phyloP scores from a whole-genome alignment of 2,329 filamentous ascomycete genomes.

The Penicillium sp. region DNA sequence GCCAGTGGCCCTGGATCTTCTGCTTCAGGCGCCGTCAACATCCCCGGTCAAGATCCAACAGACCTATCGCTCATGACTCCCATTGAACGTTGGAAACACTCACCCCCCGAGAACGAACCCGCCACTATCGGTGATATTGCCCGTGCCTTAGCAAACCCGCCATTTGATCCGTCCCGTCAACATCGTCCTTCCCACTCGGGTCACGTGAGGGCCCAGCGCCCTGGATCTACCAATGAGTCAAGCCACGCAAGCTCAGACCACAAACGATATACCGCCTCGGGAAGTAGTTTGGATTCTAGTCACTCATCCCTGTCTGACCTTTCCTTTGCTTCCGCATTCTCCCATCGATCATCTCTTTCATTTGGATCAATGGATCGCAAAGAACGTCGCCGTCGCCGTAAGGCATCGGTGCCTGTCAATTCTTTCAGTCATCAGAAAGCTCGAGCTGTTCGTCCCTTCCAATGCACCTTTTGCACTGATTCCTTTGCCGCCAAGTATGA shows the following conservation, averaged over 20 bases:
- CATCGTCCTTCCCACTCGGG: constrained; percentile 29
- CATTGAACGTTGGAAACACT: constrained; percentile 69
- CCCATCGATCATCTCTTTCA: constrained; percentile 57
- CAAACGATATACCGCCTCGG: constrained; percentile 53
- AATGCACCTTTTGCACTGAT: constrained; percentile 61
- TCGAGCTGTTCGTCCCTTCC: constrained; percentile 50
- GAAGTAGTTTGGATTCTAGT: constrained; percentile 56
- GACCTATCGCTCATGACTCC: constrained; percentile 59
- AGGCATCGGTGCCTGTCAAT: constrained; percentile 45
- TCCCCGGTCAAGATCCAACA: constrained; percentile 61
- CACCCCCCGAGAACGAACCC: constrained; percentile 69
- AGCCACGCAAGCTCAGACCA: constrained; percentile 53
- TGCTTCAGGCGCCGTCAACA: constrained; percentile 67
- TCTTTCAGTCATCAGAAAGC: constrained; percentile 43
- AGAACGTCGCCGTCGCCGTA: constrained; percentile 58
- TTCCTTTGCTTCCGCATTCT: constrained; percentile 58
- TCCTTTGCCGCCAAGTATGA: constrained; percentile 60
- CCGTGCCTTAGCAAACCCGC: constrained; percentile 55
- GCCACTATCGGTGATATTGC: constrained; percentile 65
- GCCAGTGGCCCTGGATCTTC: constrained; percentile 67
- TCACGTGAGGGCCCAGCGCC: constrained; percentile 39
- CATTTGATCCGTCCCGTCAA: constrained; percentile 35
- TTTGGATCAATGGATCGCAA: constrained; percentile 60
- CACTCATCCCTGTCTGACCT: constrained; percentile 55
- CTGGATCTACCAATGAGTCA: constrained; percentile 52